These are phyloP conservation scores for Aspergillus pseudonomiae DNA, from an alignment of 2,329 filamentous ascomycete genomes.

Conservation along the genomic window DNA sequence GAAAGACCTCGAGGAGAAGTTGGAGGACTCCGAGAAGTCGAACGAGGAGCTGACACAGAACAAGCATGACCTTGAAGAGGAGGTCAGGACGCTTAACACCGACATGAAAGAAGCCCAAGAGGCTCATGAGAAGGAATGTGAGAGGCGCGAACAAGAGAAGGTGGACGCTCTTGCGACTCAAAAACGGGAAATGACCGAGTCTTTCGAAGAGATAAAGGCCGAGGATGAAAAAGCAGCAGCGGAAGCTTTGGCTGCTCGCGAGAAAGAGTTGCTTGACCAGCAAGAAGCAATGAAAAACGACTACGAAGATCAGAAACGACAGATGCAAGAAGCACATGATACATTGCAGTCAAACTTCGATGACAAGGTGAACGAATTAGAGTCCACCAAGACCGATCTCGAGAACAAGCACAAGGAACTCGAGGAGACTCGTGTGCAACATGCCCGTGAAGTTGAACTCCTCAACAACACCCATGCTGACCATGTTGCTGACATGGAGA, in stretches of 20 bases:
- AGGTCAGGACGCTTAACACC: conserved; percentile 41
- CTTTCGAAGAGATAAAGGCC: conserved; percentile 51
- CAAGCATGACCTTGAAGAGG: conserved; percentile 49
- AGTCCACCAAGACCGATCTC: conserved; percentile 25
- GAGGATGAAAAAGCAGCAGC: conserved; percentile 46
- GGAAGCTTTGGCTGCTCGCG: conserved; percentile 40
- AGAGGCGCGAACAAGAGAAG: conserved; percentile 36
- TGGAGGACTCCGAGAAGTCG: conserved; percentile 48
- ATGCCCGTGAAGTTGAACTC: conserved; percentile 29
- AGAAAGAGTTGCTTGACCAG: conserved; percentile 49
- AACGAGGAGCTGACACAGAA: conserved; percentile 49
- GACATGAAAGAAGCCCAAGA: conserved; percentile 46
- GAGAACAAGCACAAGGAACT: conserved; percentile 31
- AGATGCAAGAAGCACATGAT: conserved; percentile 41
- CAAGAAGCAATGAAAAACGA: conserved; percentile 37
- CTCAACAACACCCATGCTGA: conserved; percentile 31
- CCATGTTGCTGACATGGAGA: conserved; percentile 31
- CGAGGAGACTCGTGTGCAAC: conserved; percentile 25
- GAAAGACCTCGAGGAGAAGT: conserved; percentile 53
- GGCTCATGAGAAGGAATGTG: conserved; percentile 45
- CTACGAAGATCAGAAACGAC: conserved; percentile 42
- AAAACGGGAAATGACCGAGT: conserved; percentile 49
- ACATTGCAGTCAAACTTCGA: conserved; percentile 42
- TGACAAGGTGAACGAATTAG: conserved; percentile 37
- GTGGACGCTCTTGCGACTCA: conserved; percentile 43